Evolutionary conservation across 352 stramenopile genomes (phyloP), one percentile per base, ranked within the genome.

Genomic region (Globisporangium splendens): DNA sequence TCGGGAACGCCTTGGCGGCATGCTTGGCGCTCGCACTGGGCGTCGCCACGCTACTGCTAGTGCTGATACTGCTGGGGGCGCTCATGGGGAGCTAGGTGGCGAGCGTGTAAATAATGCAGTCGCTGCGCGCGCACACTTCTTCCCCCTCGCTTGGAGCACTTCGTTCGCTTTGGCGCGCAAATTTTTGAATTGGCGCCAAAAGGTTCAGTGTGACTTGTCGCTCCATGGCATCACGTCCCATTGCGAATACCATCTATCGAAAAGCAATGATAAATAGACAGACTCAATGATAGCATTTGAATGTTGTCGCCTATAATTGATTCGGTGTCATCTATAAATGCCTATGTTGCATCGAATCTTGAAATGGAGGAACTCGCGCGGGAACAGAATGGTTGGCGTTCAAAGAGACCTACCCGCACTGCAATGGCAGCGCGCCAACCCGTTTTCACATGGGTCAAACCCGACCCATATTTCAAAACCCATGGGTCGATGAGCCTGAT

Each of bases 1-100:
- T 69, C 14, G 59, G 12, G 21, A 76, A 72, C 49, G 64, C 3
- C 10, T 51, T 66, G 31, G 14, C 21, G 0, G 20, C 39, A 21
- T 54, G 10, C n/a, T 49, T 65, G 46, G 12, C 31, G 46, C 5
- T 33, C 13, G 53, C 22, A 38, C 18, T 54, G 14, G 59, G 59
- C 5, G 59, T 65, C 17, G 35, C 47, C 14, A 35, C 41, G 15
- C n/a, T 33, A 14, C 11, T 51, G 46, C 8, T n/a, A n/a, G n/a
- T 50, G 46, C 22, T 17, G 14, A 8, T 43, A 10, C 46, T 50
- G 22, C 22, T 50, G 46, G 8, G 46, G 24, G 24, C 24, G 46
- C 22, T 50, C 46, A 33, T 50, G n/a, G 18, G n/a, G 8, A 50
- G 46, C 11, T 4, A 50, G 46, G 18, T 31, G 24, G 22, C 11